Percentiles rank a stretch among this genome's conserved stretches.
Evolutionary conservation across 2,329 filamentous ascomycete genomes (phyloP).

Genomic region (Dactylonectria macrodidyma): DNA sequence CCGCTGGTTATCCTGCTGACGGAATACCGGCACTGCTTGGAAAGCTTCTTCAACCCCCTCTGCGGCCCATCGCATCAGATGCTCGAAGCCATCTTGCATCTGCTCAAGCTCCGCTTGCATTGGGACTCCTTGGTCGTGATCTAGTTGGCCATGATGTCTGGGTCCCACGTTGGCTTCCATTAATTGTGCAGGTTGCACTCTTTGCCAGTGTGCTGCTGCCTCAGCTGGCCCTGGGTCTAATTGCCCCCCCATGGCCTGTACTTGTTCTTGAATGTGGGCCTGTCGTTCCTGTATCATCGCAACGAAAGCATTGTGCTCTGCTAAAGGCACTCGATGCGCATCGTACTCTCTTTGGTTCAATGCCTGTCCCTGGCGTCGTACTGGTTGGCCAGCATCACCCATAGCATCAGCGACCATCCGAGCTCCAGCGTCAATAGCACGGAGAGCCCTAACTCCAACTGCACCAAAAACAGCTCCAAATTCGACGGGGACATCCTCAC

Average conservation of each 20-base stretch:
- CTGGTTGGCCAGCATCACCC: background rate
- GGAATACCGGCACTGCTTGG: background rate
- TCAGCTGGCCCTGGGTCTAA: background rate
- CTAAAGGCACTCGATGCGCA: background rate
- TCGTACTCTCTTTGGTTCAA: background rate
- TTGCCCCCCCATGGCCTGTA: background rate
- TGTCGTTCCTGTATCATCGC: background rate
- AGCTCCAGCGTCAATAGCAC: background rate
- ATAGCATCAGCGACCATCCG: background rate
- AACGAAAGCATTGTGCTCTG: background rate
- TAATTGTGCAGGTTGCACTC: background rate
- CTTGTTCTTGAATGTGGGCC: background rate
- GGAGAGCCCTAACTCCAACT: background rate
- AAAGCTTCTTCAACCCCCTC: background rate
- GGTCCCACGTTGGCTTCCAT: too few species aligned
- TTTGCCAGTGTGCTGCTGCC: background rate
- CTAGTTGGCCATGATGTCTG: background rate
- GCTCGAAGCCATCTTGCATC: conserved; percentile 10
- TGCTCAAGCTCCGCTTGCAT: conserved; percentile 11
- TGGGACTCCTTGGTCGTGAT: background rate
- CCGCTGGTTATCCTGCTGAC: background rate
- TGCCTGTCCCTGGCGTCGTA: background rate
- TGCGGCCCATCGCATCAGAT: conserved; percentile 1
- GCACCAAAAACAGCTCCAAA: background rate
- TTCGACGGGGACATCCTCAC: background rate